Percentiles rank a stretch among this genome's conserved stretches.
Evolutionary conservation across 257 asterid species (phyloP).

Genomic region (Knoxia roxburghii): DNA sequence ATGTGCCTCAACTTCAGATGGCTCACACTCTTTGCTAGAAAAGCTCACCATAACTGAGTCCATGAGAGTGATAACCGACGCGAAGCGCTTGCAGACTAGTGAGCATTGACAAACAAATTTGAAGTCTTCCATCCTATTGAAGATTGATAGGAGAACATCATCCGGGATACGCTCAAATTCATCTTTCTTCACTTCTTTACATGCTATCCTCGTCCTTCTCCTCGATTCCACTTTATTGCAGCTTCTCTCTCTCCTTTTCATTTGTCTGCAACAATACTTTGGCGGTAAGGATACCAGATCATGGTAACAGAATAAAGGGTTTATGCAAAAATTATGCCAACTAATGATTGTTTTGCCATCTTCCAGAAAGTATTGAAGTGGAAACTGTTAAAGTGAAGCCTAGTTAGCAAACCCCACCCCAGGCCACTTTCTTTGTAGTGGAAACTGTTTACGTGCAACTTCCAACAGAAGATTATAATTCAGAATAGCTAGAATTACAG

Average conservation of each 20-base stretch:
- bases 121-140: conserved; percentile 20
- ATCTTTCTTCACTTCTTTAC: not conserved
- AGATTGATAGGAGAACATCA: conserved; percentile 19
- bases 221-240: not conserved
- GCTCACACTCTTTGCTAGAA: conserved; percentile 8
- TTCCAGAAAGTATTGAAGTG: too few species aligned
- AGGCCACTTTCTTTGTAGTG: not conserved
- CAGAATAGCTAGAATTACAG: not conserved
- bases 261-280: not conserved
- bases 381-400: too few species aligned
- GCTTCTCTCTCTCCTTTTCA: conserved; percentile 1
- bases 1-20: not conserved
- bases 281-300: not conserved
- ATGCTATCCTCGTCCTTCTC: not conserved
- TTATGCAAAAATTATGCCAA: not conserved
- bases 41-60: conserved; percentile 12
- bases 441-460: not conserved
- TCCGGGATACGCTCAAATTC: conserved; percentile 19
- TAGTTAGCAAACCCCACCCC: not conserved
- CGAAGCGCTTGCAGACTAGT: conserved; percentile 25
- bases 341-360: not conserved
- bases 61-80: conserved; percentile 2
- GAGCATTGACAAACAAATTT: conserved; percentile 22
- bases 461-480: not conserved
- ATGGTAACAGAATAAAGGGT: not conserved